Evolutionary conservation across 163 green algal genomes (phyloP).

Genomic region (Smithsoniella earleae): DNA sequence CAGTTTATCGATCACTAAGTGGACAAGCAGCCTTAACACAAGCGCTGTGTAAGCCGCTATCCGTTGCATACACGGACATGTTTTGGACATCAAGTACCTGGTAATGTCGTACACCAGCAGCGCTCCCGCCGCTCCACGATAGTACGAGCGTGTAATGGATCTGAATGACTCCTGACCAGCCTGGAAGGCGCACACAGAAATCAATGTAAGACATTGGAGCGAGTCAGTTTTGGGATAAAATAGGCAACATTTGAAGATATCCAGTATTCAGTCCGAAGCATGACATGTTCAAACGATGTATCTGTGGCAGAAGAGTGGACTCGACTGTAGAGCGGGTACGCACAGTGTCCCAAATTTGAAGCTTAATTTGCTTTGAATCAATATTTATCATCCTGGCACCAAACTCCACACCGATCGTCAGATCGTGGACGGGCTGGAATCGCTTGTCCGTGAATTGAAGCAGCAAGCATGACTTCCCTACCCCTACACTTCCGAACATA

Average conservation of each 20-base stretch:
- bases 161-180: slow-evolving; percentile 94
- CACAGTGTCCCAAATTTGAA: slow-evolving; percentile 99
- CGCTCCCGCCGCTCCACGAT: slow-evolving; percentile 90
- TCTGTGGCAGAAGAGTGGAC: no score
- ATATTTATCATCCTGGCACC: slow-evolving; percentile 97
- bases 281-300: no score
- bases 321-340: slow-evolving; percentile 27
- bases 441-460: slow-evolving; percentile 99
- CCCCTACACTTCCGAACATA: slow-evolving; percentile 55
- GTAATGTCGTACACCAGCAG: slow-evolving; percentile 99
- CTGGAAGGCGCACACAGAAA: slow-evolving; percentile 44
- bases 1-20: no score
- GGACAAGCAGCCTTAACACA: no score
- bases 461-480: slow-evolving; percentile 99
- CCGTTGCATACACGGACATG: no score
- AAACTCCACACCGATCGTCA: slow-evolving; percentile 99
- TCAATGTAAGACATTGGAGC: no score
- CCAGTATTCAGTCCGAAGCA: no score
- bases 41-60: no score
- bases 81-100: slow-evolving; percentile 45
- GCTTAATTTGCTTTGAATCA: slow-evolving; percentile 96
- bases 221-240: no score
- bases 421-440: slow-evolving; percentile 98
- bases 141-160: slow-evolving; percentile 97
- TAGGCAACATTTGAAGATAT: no score